Evolutionary conservation across 805 yeast species (phyloP).

Genomic region (Starmerella davenportii): DNA sequence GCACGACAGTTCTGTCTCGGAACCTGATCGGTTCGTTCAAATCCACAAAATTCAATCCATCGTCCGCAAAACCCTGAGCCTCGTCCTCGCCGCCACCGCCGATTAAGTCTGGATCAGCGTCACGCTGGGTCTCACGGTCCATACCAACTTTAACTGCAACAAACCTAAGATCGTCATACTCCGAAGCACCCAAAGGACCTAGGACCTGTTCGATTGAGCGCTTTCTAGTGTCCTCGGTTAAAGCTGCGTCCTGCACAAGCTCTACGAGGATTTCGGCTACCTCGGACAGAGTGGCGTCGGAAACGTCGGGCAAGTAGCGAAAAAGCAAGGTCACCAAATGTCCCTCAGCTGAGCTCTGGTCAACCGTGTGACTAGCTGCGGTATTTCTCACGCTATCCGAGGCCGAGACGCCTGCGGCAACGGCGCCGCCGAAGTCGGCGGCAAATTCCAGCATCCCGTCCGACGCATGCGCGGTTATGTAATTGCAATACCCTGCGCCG

Average conservation of each 20-base stretch:
- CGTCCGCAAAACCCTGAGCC: conserved; percentile 18
- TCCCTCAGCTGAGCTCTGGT: too few species aligned
- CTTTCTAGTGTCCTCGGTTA: conserved; percentile 30
- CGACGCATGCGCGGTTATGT: too few species aligned
- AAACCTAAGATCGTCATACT: conserved; percentile 5
- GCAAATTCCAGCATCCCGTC: too few species aligned
- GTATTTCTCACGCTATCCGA: too few species aligned
- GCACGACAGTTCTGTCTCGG: conserved; percentile 13
- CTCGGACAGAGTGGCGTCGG: conserved; percentile 52
- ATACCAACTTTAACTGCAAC: conserved; percentile 14
- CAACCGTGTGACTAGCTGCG: too few species aligned
- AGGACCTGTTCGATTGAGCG: conserved; percentile 36
- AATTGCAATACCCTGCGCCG: too few species aligned
- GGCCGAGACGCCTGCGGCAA: too few species aligned
- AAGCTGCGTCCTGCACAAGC: conserved; percentile 31
- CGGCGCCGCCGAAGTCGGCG: too few species aligned
- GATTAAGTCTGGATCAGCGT: conserved; percentile 21
- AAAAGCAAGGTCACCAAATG: conserved; percentile 42
- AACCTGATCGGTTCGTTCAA: conserved; percentile 9
- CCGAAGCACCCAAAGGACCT: conserved; percentile 22
- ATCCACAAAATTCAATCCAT: conserved; percentile 6
- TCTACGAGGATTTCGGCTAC: conserved; percentile 41
- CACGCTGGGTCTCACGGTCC: conserved; percentile 7
- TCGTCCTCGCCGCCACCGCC: conserved; percentile 21
- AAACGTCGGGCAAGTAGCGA: conserved; percentile 47